Percentiles rank a stretch among this genome's conserved stretches.
Conservation (phyloP, 768 basidiomycete genomes). For the Kwoniella newhampshirensis region DNA sequence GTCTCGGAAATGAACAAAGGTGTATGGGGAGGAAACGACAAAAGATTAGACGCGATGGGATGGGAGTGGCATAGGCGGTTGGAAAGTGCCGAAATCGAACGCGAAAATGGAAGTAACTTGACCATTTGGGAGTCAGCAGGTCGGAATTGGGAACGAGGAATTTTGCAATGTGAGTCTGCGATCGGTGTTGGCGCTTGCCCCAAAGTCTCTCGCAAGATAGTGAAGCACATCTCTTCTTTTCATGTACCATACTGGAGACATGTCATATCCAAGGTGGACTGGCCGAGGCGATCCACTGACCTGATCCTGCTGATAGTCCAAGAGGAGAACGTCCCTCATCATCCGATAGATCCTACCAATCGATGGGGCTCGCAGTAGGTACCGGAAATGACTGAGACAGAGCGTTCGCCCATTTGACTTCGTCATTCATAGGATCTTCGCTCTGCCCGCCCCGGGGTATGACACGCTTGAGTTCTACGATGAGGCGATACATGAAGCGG, state of each 20-base stretch:
- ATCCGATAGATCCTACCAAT: constrained; percentile 35
- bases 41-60: constrained; percentile 32
- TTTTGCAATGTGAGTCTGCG: constrained; percentile 49
- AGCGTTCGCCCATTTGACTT: neutral
- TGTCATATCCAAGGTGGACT: too few relatives aligned
- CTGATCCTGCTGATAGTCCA: constrained; percentile 22
- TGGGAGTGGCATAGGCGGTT: constrained; percentile 44
- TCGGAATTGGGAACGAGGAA: constrained; percentile 26
- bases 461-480: constrained; percentile 49
- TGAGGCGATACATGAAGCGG: constrained; percentile 33
- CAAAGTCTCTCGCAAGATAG: too few relatives aligned
- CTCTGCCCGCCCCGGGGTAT: constrained; percentile 47
- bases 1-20: neutral
- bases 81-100: constrained; percentile 22
- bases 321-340: constrained; percentile 42
- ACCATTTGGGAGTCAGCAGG: constrained; percentile 27
- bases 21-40: constrained; percentile 13
- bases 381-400: neutral
- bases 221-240: too few relatives aligned
- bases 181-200: too few relatives aligned
- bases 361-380: constrained; percentile 52
- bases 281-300: constrained; percentile 1
- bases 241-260: too few relatives aligned
- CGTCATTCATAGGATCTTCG: constrained; percentile 44
- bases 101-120: constrained; percentile 18